phyloP scores from a whole-genome alignment of 108 stramenopile genomes.

The Mediolabrus comicus region DNA sequence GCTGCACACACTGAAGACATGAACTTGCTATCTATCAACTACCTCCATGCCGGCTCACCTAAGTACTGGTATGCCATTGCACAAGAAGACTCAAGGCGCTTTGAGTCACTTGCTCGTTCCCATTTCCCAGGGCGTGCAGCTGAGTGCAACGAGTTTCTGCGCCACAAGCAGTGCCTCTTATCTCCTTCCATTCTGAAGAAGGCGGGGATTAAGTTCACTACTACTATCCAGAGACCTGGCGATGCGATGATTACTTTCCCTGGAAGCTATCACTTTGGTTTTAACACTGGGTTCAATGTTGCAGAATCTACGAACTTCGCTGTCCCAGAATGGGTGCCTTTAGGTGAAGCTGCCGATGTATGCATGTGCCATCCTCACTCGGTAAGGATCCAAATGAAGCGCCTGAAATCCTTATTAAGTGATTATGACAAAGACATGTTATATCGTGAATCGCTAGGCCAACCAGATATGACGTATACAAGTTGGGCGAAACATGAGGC shows the following conservation, averaged over 20 bases:
- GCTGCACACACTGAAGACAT: conserved; percentile 97
- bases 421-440: conserved; percentile 66
- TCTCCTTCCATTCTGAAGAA: conserved; percentile 86
- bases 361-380: conserved; percentile 93
- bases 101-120: conserved; percentile 77
- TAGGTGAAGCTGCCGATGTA: conserved; percentile 71
- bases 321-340: conserved; percentile 91
- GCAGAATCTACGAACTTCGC: conserved; percentile 97
- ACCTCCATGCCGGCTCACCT: conserved; percentile 95
- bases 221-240: conserved; percentile 91
- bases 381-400: conserved; percentile 89
- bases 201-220: conserved; percentile 90
- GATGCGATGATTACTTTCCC: conserved; percentile 98
- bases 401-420: conserved; percentile 68
- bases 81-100: conserved; percentile 71
- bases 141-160: conserved; percentile 89
- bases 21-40: conserved; percentile 97
- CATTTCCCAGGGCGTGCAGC: conserved; percentile 67
- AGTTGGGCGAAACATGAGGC: conserved; percentile 49
- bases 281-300: conserved; percentile 97
- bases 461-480: conserved; percentile 31
- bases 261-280: conserved; percentile 95
- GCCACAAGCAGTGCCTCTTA: conserved; percentile 94
- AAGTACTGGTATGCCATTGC: conserved; percentile 98
- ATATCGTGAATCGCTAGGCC: conserved; percentile 27